Conservation (phyloP, 495 filamentous ascomycete genomes). For the Daldinia bambusicola region DNA sequence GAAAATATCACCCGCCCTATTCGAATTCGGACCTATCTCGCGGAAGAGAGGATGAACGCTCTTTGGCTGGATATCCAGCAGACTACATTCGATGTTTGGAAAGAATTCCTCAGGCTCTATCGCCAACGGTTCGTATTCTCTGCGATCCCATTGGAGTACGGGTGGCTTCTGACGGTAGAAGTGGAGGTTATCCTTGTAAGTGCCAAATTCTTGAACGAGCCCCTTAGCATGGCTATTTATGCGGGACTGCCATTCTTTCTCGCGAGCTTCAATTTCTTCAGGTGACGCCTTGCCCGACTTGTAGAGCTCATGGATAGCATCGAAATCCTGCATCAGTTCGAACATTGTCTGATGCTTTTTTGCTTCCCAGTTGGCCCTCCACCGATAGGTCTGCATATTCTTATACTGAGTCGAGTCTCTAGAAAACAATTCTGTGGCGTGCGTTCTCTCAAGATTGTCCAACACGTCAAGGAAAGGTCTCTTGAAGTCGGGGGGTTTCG, state of each 20-base stretch:
- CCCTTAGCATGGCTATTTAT: slow-evolving; percentile 22
- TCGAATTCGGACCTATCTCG: slow-evolving; percentile 48
- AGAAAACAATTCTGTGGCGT: slow-evolving; percentile 24
- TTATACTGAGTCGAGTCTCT: slow-evolving; percentile 39
- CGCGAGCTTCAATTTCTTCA: slow-evolving; percentile 18
- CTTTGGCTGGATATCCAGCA: slow-evolving; percentile 61
- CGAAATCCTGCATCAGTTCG: slow-evolving; percentile 37
- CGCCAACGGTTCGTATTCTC: slow-evolving; percentile 66
- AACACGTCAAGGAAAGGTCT: slow-evolving; percentile 48
- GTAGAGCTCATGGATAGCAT: slow-evolving; percentile 33
- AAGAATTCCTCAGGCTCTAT: slow-evolving; percentile 66
- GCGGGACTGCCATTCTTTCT: slow-evolving; percentile 36
- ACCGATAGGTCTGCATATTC: slow-evolving; percentile 32
- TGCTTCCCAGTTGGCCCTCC: slow-evolving; percentile 43
- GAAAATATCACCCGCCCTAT: slow-evolving; percentile 51
- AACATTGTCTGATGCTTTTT: slow-evolving; percentile 41
- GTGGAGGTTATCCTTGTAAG: slow-evolving; percentile 60
- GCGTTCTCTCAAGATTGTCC: slow-evolving; percentile 48
- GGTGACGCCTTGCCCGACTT: slow-evolving; percentile 20
- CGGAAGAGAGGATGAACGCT: slow-evolving; percentile 50
- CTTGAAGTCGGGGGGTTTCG: slow-evolving; percentile 37
- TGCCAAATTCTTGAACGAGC: slow-evolving; percentile 40
- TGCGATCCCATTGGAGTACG: slow-evolving; percentile 70
- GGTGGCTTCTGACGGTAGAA: slow-evolving; percentile 56
- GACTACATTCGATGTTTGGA: slow-evolving; percentile 54